A percentile compares a stretch with the other conserved stretches of the same genome.
phyloP scores from a whole-genome alignment of 805 yeast species.

The Metschnikowia anglica region DNA sequence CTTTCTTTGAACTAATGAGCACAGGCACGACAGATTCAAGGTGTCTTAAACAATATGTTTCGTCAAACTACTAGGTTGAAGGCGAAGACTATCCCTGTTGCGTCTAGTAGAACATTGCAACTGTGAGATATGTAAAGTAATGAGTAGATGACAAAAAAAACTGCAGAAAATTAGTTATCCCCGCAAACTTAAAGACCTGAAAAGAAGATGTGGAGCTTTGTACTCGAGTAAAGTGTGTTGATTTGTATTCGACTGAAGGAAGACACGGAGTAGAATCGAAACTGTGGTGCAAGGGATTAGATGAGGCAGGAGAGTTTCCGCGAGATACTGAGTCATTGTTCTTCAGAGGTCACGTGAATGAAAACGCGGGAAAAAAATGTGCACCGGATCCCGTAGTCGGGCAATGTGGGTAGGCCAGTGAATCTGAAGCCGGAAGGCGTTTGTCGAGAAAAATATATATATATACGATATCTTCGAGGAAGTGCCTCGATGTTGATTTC shows the following conservation, averaged over 20 bases:
- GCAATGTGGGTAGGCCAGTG: too few relatives aligned
- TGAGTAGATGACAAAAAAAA: neutral
- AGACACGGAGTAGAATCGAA: neutral
- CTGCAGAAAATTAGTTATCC: neutral
- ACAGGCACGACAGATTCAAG: neutral
- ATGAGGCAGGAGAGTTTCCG: constrained; percentile 1
- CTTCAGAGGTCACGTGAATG: neutral
- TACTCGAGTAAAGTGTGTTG: constrained; percentile 4
- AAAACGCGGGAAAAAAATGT: constrained; percentile 1
- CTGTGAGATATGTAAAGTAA: neutral
- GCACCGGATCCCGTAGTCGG: too few relatives aligned
- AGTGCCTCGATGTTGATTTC: too few relatives aligned
- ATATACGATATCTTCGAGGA: too few relatives aligned
- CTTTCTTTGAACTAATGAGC: constrained; percentile 11
- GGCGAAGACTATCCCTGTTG: constrained; percentile 2
- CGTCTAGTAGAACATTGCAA: constrained; percentile 11
- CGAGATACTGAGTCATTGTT: constrained; percentile 2
- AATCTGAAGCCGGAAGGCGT: too few relatives aligned
- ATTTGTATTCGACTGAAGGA: constrained; percentile 6
- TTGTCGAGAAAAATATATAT: too few relatives aligned
- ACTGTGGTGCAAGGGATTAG: neutral
- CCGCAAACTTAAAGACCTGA: neutral
- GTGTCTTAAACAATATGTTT: constrained; percentile 1
- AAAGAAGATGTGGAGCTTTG: constrained; percentile 11
- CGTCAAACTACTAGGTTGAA: constrained; percentile 1